Evolutionary conservation across 495 filamentous ascomycete genomes (phyloP).

Genomic region (Astrothelium macrocarpum): DNA sequence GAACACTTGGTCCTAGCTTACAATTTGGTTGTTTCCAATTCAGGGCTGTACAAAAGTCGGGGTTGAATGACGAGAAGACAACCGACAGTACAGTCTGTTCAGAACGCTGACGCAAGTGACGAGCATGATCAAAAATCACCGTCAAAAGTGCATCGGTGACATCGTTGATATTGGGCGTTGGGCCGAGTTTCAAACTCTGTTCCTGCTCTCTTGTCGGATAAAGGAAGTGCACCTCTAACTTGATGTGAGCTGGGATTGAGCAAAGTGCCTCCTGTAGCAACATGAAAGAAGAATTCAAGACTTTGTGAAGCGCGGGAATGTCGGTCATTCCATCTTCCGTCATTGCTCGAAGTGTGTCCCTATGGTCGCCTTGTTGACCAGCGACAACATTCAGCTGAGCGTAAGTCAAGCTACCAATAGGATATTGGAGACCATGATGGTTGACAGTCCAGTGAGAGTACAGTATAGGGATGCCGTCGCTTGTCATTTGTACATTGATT

Average conservation of each 20-base stretch:
- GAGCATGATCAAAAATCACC: constrained; percentile 85
- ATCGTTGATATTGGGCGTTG: constrained; percentile 71
- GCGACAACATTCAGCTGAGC: constrained; percentile 64
- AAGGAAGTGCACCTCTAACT: constrained; percentile 78
- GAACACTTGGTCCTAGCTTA: constrained; percentile 35
- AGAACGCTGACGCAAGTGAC: constrained; percentile 56
- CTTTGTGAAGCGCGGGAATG: constrained; percentile 55
- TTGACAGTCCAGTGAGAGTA: constrained; percentile 74
- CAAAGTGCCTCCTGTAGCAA: constrained; percentile 65
- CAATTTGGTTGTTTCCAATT: constrained; percentile 99
- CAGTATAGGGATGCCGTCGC: constrained; percentile 75
- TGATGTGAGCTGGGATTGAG: constrained; percentile 62
- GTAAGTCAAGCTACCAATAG: constrained; percentile 64
- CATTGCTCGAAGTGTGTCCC: constrained; percentile 39
- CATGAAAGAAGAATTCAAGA: constrained; percentile 63
- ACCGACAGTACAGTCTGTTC: constrained; percentile 68
- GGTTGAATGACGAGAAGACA: constrained; percentile 86
- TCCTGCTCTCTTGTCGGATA: constrained; percentile 71
- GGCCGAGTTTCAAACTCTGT: constrained; percentile 52
- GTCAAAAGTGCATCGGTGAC: constrained; percentile 75
- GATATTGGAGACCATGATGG: constrained; percentile 69
- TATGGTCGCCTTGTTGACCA: constrained; percentile 37
- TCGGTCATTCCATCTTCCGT: constrained; percentile 40
- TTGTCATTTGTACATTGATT: constrained; percentile 82
- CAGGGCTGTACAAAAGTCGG: constrained; percentile 77